These are phyloP conservation scores for Pythium dissotocum DNA, from an alignment of 352 stramenopile species.

Conservation along the genomic window DNA sequence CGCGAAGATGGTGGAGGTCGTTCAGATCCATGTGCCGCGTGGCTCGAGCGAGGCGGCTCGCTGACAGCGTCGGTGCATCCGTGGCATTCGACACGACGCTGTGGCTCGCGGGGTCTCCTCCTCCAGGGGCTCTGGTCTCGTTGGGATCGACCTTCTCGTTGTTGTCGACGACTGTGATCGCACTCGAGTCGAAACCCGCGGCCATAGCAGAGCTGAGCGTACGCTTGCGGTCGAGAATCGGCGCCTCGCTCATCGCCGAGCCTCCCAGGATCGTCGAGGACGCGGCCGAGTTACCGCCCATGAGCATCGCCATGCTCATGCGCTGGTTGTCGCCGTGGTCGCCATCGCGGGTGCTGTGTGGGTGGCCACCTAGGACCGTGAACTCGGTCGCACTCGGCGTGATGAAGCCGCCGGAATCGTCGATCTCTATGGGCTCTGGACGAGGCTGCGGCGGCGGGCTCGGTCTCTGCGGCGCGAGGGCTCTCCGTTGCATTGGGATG, in stretches of 20 bases:
- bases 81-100: neutral
- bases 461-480: no score
- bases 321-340: neutral
- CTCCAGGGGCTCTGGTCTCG: no score
- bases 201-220: neutral
- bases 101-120: neutral
- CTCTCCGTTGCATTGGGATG: no score
- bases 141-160: neutral
- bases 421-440: neutral
- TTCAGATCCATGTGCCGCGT: slow-evolving; percentile 5
- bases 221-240: neutral
- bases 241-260: neutral
- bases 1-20: slow-evolving; percentile 2
- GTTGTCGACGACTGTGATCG: neutral
- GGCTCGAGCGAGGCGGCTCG: neutral
- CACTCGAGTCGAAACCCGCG: neutral
- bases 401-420: neutral
- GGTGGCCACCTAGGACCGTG: neutral
- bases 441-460: no score
- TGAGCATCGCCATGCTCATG: neutral
- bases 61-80: neutral
- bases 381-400: neutral
- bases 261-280: neutral
- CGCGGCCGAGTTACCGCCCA: neutral
- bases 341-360: neutral